Conservation (phyloP, 371 early-diverging fungal genomes). For the Haplosporangium sp. region DNA sequence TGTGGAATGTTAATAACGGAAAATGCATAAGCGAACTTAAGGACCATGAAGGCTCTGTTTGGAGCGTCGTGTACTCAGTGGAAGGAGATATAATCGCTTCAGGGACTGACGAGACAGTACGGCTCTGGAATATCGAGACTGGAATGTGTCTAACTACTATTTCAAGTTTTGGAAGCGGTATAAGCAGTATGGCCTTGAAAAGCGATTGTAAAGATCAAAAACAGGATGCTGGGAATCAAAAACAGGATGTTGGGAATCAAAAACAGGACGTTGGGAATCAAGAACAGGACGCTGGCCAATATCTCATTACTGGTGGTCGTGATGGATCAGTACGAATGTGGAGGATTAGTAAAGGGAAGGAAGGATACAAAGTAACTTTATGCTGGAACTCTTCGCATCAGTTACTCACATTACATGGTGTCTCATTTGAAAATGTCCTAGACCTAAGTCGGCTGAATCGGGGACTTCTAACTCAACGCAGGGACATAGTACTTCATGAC, state of each 20-base stretch:
- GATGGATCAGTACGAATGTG: neutral
- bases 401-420: too few relatives aligned
- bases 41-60: neutral
- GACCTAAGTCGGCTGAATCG: too few relatives aligned
- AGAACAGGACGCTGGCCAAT: neutral
- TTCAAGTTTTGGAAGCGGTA: neutral
- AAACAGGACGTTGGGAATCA: too few relatives aligned
- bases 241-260: too few relatives aligned
- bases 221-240: too few relatives aligned
- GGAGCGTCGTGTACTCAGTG: neutral
- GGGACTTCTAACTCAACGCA: too few relatives aligned
- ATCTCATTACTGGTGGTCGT: neutral
- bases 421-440: too few relatives aligned
- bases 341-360: neutral
- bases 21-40: neutral
- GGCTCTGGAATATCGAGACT: neutral
- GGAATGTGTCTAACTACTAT: neutral
- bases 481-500: too few relatives aligned
- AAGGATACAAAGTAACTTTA: neutral
- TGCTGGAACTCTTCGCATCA: neutral
- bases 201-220: neutral
- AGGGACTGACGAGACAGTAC: neutral
- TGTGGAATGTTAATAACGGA: slow-evolving; percentile 7
- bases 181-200: neutral
- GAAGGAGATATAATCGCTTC: neutral